These are phyloP conservation scores for Pyrenophora teres DNA, from an alignment of 2,329 filamentous ascomycete genomes.

Conservation along the genomic window DNA sequence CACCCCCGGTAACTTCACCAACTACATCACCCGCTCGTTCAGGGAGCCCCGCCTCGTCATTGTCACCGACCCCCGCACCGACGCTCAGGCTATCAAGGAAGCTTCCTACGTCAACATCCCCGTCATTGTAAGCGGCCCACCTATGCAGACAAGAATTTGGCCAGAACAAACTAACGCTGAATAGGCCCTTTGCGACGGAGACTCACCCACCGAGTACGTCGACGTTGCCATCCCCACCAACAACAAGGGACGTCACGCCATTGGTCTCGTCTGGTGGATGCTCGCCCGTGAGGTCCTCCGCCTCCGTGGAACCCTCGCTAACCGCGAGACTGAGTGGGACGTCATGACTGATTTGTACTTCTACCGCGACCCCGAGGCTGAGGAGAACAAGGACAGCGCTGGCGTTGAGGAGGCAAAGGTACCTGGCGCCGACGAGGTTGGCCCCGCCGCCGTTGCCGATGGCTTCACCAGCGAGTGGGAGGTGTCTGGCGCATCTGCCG, in stretches of 20 bases:
- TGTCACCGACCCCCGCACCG: slow-evolving; percentile 99
- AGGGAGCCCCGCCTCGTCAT: slow-evolving; percentile 99
- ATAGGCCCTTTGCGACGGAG: slow-evolving; percentile 92
- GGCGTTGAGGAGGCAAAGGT: slow-evolving; percentile 84
- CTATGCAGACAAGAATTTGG: not conserved
- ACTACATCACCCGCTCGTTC: slow-evolving; percentile 99
- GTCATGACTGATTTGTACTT: slow-evolving; percentile 99
- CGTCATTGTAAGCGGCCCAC: slow-evolving; percentile 66
- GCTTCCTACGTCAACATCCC: slow-evolving; percentile 99
- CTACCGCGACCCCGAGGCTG: slow-evolving; percentile 99
- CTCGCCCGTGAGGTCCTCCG: slow-evolving; percentile 99
- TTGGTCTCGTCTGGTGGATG: slow-evolving; percentile 99
- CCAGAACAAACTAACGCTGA: slow-evolving; percentile 11
- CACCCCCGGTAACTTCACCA: slow-evolving; percentile 99
- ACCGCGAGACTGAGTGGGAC: slow-evolving; percentile 97
- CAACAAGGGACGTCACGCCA: slow-evolving; percentile 99
- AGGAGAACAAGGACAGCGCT: slow-evolving; percentile 94
- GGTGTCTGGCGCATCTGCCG: slow-evolving; percentile 67
- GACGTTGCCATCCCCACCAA: slow-evolving; percentile 99
- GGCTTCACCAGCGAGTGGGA: slow-evolving; percentile 89
- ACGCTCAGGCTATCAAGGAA: slow-evolving; percentile 99
- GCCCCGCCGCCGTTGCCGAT: slow-evolving; percentile 74
- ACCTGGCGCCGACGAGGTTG: slow-evolving; percentile 82
- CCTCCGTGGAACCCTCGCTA: slow-evolving; percentile 94
- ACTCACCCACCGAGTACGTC: slow-evolving; percentile 99